These are phyloP conservation scores for Helicostylum pulchrum DNA, from an alignment of 192 early-diverging fungal species.

Conservation along the genomic window DNA sequence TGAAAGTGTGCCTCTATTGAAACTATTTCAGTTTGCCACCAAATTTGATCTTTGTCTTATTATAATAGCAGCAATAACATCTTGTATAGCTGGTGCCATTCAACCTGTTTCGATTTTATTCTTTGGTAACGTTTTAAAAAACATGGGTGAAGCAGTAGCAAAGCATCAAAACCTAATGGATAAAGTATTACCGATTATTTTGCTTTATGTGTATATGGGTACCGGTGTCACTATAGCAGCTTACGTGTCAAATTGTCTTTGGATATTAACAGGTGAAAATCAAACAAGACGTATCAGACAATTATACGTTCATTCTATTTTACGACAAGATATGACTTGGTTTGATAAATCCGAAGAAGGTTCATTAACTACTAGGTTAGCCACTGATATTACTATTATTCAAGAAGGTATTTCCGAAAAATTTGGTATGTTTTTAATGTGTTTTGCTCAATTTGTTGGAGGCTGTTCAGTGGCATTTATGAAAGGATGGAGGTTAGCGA, in stretches of 20 bases:
- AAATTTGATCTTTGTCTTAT: slow-evolving; percentile 9
- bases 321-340: slow-evolving; percentile 86
- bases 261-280: slow-evolving; percentile 44
- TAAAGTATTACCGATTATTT: slow-evolving; percentile 24
- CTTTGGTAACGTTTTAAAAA: slow-evolving; percentile 32
- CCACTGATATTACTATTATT: slow-evolving; percentile 76
- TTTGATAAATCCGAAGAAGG: slow-evolving; percentile 75
- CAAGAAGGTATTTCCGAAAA: slow-evolving; percentile 89
- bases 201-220: slow-evolving; percentile 58
- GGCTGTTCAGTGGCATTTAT: slow-evolving; percentile 81
- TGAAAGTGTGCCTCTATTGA: slow-evolving; percentile 48
- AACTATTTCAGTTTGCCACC: slow-evolving; percentile 64
- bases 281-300: slow-evolving; percentile 63
- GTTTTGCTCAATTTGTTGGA: slow-evolving; percentile 59
- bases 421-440: slow-evolving; percentile 65
- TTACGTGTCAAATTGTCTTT: slow-evolving; percentile 58
- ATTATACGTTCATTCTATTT: slow-evolving; percentile 66
- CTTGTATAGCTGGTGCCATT: slow-evolving; percentile 18
- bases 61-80: slow-evolving; percentile 2
- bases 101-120: slow-evolving; percentile 29
- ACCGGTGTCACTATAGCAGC: slow-evolving; percentile 49
- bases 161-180: slow-evolving; percentile 24
- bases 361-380: slow-evolving; percentile 80
- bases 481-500: slow-evolving; percentile 66
- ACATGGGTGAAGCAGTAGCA: slow-evolving; percentile 13